phyloP scores from a whole-genome alignment of 441 rosid genomes.

The Populus hybrid region DNA sequence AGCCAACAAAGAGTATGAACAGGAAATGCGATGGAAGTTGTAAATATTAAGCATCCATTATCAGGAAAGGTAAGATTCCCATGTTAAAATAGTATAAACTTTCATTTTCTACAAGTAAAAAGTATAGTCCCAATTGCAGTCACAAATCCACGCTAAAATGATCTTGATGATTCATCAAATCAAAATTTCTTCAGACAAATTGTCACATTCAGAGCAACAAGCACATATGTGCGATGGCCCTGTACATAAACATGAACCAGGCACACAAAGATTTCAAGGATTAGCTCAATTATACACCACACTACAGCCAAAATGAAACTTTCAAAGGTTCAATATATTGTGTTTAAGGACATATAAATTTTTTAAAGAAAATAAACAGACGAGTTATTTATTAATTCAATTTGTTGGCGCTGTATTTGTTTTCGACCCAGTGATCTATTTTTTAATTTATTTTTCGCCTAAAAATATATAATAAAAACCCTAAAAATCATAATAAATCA shows the following conservation, averaged over 20 bases:
- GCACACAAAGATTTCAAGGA: not conserved
- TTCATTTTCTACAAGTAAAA: not conserved
- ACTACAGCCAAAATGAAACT: not conserved
- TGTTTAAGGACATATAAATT: too few species aligned
- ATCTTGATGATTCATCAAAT: not conserved
- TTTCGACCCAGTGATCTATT: too few species aligned
- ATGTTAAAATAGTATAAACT: not conserved
- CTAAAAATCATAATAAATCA: too few species aligned
- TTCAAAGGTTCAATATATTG: not conserved
- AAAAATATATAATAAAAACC: too few species aligned
- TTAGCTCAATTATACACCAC: not conserved
- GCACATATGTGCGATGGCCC: not conserved
- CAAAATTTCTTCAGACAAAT: not conserved
- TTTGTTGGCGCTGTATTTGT: too few species aligned
- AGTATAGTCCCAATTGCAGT: not conserved
- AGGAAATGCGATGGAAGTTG: not conserved
- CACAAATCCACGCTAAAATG: not conserved
- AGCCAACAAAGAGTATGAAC: constrained; percentile 21
- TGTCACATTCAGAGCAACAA: not conserved
- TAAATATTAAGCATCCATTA: not conserved
- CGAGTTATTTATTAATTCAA: too few species aligned
- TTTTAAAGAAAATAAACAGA: too few species aligned
- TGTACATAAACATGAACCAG: not conserved
- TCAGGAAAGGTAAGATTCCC: not conserved
- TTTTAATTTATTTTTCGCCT: too few species aligned